Evolutionary conservation across 306 rosid species (phyloP).

Genomic region (Argentina anserina): DNA sequence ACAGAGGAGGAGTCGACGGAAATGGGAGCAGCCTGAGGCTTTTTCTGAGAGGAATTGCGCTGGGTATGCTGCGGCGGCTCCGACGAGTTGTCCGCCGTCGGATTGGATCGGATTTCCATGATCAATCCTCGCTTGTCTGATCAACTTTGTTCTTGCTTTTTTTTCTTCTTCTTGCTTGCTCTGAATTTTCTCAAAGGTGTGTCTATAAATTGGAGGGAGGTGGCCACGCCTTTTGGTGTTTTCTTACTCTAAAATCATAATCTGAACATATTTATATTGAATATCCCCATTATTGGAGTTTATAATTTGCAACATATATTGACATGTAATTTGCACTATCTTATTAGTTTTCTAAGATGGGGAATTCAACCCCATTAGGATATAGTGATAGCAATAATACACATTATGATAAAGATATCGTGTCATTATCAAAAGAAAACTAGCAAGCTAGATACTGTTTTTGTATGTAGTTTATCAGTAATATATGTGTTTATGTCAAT

Average conservation of each 20-base stretch:
- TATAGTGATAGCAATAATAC: not conserved
- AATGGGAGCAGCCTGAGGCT: slow-evolving; percentile 43
- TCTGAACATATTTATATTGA: too few species aligned
- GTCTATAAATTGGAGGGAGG: not conserved
- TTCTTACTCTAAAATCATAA: not conserved
- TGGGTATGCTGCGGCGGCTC: slow-evolving; percentile 39
- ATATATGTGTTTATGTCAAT: too few species aligned
- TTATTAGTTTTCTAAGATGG: not conserved
- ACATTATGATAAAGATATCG: not conserved
- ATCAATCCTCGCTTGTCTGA: not conserved
- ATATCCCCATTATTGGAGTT: not conserved
- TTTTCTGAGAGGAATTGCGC: slow-evolving; percentile 39
- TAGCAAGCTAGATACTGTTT: too few species aligned
- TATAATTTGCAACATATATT: too few species aligned
- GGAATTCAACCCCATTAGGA: not conserved
- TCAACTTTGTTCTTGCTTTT: too few species aligned
- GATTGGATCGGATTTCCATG: slow-evolving; percentile 72
- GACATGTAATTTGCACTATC: not conserved
- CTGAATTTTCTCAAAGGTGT: not conserved
- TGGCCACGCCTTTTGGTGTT: not conserved
- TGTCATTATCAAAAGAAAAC: not conserved
- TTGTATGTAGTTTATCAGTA: too few species aligned
- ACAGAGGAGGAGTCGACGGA: slow-evolving; percentile 70
- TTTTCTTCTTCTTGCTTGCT: not conserved
- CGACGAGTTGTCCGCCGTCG: slow-evolving; percentile 57